Conservation (phyloP, 495 filamentous ascomycete genomes). For the Aspergillus baeticus region DNA sequence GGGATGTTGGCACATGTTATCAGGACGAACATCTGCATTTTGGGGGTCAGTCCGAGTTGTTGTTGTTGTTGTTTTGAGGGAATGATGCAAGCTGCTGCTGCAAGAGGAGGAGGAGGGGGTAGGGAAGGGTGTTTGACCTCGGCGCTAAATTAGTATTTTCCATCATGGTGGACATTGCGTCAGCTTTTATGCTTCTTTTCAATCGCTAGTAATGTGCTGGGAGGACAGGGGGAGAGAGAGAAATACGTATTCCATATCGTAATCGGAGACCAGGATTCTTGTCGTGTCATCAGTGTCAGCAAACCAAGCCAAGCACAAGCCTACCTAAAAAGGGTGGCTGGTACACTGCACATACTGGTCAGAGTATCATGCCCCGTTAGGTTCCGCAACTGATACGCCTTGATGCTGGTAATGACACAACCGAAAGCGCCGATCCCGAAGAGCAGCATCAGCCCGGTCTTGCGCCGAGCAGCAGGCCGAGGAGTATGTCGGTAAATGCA, state of each 20-base stretch:
- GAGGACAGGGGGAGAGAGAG: neutral
- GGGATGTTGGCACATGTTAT: constrained; percentile 3
- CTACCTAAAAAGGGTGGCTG: no score
- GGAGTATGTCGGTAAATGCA: constrained; percentile 2
- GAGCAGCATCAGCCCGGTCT: constrained; percentile 2
- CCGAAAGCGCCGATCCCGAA: neutral
- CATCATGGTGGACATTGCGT: neutral
- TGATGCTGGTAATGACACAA: constrained; percentile 5
- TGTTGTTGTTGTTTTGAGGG: no score
- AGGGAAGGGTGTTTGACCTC: neutral
- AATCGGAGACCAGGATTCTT: constrained; percentile 4
- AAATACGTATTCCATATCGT: constrained; percentile 6
- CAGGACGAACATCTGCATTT: constrained; percentile 3
- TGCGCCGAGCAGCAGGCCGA: constrained; percentile 1
- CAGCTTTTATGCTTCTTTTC: neutral
- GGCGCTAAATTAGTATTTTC: neutral
- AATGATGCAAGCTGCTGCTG: neutral
- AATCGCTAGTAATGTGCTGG: no score
- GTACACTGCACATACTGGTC: neutral
- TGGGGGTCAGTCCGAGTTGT: no score
- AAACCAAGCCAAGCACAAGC: no score
- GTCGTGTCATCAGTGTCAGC: neutral
- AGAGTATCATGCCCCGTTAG: constrained; percentile 1
- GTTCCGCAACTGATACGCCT: neutral
- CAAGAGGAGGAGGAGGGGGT: neutral